Conservation (phyloP, 768 basidiomycete species). For the Hygrocybe coccinea region DNA sequence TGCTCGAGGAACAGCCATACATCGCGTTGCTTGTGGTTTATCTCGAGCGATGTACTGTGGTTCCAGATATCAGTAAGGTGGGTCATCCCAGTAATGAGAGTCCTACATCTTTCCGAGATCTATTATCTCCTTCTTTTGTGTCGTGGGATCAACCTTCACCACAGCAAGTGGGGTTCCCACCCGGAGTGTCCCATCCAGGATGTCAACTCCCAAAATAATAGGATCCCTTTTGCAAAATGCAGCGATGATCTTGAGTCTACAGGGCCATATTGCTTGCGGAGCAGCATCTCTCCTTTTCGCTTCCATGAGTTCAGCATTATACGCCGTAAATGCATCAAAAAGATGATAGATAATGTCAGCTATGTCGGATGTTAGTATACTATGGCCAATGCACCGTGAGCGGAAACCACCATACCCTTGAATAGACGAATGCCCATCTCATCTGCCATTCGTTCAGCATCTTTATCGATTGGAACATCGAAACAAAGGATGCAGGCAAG, state of each 20-base stretch:
- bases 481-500: constrained; percentile 94
- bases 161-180: constrained; percentile 94
- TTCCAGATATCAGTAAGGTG: constrained; percentile 8
- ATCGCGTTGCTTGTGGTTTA: constrained; percentile 89
- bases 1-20: constrained; percentile 35
- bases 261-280: constrained; percentile 95
- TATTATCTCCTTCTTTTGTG: constrained; percentile 86
- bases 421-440: constrained; percentile 93
- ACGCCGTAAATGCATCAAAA: constrained; percentile 93
- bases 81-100: constrained; percentile 10
- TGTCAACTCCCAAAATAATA: constrained; percentile 94
- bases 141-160: constrained; percentile 82
- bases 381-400: constrained; percentile 1
- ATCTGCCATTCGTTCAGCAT: constrained; percentile 85
- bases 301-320: constrained; percentile 87
- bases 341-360: constrained; percentile 99
- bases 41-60: constrained; percentile 86
- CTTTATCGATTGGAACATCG: constrained; percentile 91
- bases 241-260: constrained; percentile 87
- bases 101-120: constrained; percentile 90
- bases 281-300: constrained; percentile 91
- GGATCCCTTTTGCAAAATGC: constrained; percentile 96
- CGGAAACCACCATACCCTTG: constrained; percentile 57
- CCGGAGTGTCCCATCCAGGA: constrained; percentile 85
- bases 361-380: constrained; percentile 30